Evolutionary conservation across 371 early-diverging fungal genomes (phyloP).

Genomic region (Blakeslea trispora): DNA sequence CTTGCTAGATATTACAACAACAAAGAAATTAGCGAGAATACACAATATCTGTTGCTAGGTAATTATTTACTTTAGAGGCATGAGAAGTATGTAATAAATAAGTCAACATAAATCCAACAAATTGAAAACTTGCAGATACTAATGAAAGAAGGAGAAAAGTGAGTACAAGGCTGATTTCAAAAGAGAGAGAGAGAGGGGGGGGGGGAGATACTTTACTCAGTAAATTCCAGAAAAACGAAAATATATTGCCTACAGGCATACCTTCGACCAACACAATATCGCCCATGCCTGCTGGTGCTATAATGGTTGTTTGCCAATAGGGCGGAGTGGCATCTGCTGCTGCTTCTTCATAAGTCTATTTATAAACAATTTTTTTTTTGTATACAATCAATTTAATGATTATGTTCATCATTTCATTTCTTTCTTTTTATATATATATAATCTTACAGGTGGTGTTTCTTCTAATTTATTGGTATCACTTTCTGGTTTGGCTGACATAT

Average conservation of each 20-base stretch:
- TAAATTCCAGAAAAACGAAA: slow-evolving; percentile 64
- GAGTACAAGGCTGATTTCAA: too few relatives aligned
- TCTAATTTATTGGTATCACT: slow-evolving; percentile 38
- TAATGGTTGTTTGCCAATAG: slow-evolving; percentile 63
- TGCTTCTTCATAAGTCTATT: slow-evolving; percentile 64
- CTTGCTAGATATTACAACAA: slow-evolving; percentile 41
- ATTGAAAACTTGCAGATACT: slow-evolving; percentile 75
- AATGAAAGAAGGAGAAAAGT: too few relatives aligned
- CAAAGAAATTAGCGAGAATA: too few relatives aligned
- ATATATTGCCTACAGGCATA: slow-evolving; percentile 62
- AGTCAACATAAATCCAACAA: slow-evolving; percentile 71
- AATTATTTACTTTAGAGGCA: slow-evolving; percentile 64
- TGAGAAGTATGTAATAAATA: slow-evolving; percentile 70
- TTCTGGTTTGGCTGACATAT: slow-evolving; percentile 59
- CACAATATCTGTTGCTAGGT: neutral
- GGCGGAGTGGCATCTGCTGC: slow-evolving; percentile 65
- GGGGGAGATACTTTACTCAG: slow-evolving; percentile 37
- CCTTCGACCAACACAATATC: slow-evolving; percentile 66
- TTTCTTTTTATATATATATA: too few relatives aligned
- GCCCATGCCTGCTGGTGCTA: slow-evolving; percentile 57
- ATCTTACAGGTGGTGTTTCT: slow-evolving; percentile 40
- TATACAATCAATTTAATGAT: neutral
- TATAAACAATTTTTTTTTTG: neutral
- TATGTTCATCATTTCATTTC: too few relatives aligned
- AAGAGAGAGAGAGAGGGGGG: neutral